Conservation (phyloP, 2,329 filamentous ascomycete genomes). For the Thelonectria olida region DNA sequence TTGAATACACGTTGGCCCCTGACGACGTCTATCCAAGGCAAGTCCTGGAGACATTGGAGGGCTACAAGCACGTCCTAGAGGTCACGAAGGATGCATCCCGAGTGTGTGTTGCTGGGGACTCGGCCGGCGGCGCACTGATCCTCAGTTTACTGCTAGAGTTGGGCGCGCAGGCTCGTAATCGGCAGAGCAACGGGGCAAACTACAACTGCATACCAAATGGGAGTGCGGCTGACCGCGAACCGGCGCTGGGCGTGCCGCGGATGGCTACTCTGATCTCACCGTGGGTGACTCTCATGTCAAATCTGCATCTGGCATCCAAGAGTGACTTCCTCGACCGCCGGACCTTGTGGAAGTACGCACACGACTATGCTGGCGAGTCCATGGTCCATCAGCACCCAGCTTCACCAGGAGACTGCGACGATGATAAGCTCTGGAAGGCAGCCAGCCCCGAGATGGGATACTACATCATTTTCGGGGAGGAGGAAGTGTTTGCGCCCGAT, state of each 20-base stretch:
- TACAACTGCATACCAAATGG: slow-evolving; percentile 3
- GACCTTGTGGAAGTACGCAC: slow-evolving; percentile 74
- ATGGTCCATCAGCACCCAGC: slow-evolving; percentile 48
- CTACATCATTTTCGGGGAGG: slow-evolving; percentile 75
- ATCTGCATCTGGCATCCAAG: slow-evolving; percentile 71
- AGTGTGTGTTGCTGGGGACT: slow-evolving; percentile 80
- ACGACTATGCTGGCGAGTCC: slow-evolving; percentile 67
- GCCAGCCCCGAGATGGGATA: slow-evolving; percentile 74
- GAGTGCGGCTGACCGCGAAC: slow-evolving; percentile 19
- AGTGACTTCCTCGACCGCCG: slow-evolving; percentile 79
- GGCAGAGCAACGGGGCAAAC: slow-evolving; percentile 28
- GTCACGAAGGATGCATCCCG: slow-evolving; percentile 65
- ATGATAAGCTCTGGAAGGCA: slow-evolving; percentile 71
- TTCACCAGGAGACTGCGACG: slow-evolving; percentile 77
- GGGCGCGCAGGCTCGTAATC: slow-evolving; percentile 48
- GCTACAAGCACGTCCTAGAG: slow-evolving; percentile 75
- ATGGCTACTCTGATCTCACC: slow-evolving; percentile 81
- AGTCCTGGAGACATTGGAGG: slow-evolving; percentile 73
- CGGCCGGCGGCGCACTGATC: slow-evolving; percentile 78
- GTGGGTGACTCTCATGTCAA: slow-evolving; percentile 79
- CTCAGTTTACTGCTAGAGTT: slow-evolving; percentile 78
- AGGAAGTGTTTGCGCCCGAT: slow-evolving; percentile 81
- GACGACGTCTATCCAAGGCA: slow-evolving; percentile 79
- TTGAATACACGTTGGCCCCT: slow-evolving; percentile 84
- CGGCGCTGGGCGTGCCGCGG: slow-evolving; percentile 45